These are phyloP conservation scores for Mycena polygramma DNA, from an alignment of 768 basidiomycete genomes.

Conservation along the genomic window DNA sequence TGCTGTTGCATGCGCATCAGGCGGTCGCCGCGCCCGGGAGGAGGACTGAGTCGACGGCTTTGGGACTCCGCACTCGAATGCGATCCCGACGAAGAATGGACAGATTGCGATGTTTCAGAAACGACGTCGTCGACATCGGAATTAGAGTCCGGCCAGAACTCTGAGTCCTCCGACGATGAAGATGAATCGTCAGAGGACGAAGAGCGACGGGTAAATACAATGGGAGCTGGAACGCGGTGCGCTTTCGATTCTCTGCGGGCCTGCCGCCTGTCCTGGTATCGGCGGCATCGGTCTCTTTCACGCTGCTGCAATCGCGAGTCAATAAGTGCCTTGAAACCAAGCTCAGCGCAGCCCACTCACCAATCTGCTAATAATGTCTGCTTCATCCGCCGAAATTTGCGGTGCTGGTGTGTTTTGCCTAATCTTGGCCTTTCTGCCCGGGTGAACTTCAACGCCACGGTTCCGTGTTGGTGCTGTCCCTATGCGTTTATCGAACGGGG, in stretches of 20 bases:
- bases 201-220: not conserved
- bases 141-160: not conserved
- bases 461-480: not conserved
- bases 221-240: not conserved
- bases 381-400: conserved; percentile 2
- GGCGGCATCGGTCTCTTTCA: not conserved
- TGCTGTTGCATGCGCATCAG: conserved; percentile 16
- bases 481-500: not conserved
- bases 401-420: too few relatives aligned
- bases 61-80: not conserved
- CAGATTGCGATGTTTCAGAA: not conserved
- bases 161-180: not conserved
- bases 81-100: conserved; percentile 1
- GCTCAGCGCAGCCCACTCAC: not conserved
- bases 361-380: conserved; percentile 7
- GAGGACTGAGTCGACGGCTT: conserved; percentile 15
- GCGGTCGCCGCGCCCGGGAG: conserved; percentile 13
- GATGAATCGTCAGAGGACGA: not conserved
- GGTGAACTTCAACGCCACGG: too few relatives aligned
- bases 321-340: not conserved
- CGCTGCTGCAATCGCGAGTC: not conserved
- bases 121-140: conserved; percentile 4
- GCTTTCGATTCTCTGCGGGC: not conserved
- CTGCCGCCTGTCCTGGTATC: not conserved
- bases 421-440: not conserved